These are phyloP conservation scores for Botryotinia globosa DNA, from an alignment of 2,329 filamentous ascomycete genomes.

Conservation along the genomic window DNA sequence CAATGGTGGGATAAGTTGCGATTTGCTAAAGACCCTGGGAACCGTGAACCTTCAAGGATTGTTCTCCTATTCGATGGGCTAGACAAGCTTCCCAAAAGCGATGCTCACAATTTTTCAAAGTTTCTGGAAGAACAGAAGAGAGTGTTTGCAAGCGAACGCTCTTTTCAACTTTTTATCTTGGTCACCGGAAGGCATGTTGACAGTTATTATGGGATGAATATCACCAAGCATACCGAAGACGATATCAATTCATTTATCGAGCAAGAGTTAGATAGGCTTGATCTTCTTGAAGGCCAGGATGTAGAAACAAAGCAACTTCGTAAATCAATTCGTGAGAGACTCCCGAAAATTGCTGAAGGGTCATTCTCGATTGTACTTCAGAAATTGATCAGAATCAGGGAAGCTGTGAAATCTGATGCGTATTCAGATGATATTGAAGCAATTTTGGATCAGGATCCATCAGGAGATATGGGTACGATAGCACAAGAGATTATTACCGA, in stretches of 20 bases:
- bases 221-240: rapidly evolving
- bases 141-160: too few species aligned
- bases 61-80: neutral
- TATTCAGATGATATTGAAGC: neutral
- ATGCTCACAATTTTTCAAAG: rapidly evolving
- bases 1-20: too few species aligned
- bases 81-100: rapidly evolving
- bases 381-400: neutral
- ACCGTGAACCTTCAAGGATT: neutral
- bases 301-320: neutral
- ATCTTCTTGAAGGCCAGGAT: neutral
- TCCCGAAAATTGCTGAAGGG: rapidly evolving
- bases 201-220: too few species aligned
- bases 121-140: neutral
- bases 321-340: neutral
- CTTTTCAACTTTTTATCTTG: neutral
- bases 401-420: neutral
- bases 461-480: too few species aligned
- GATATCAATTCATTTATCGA: neutral
- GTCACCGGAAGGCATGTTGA: neutral
- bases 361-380: neutral
- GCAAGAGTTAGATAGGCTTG: neutral
- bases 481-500: neutral
- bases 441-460: neutral
- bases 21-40: too few species aligned